phyloP scores from a whole-genome alignment of 176 grass and related monocot genomes.

The Luzula sylvatica region DNA sequence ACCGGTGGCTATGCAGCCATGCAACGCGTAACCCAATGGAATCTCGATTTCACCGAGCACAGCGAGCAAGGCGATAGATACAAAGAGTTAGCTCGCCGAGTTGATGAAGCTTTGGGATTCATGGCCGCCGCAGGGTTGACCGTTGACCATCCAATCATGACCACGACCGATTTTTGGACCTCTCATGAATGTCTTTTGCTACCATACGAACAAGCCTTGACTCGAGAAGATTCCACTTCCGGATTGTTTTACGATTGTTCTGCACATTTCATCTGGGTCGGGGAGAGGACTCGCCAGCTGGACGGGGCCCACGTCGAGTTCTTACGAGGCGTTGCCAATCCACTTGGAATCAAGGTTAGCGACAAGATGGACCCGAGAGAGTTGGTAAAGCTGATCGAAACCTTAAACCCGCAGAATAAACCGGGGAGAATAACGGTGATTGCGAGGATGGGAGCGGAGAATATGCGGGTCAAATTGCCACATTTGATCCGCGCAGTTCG shows the following conservation, averaged over 20 bases:
- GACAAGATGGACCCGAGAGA: constrained; percentile 90
- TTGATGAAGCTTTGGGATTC: constrained; percentile 88
- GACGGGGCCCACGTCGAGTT: constrained; percentile 89
- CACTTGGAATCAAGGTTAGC: constrained; percentile 92
- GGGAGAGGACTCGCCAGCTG: constrained; percentile 85
- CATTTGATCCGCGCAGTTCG: constrained; percentile 78
- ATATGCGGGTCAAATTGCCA: constrained; percentile 89
- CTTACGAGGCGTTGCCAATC: constrained; percentile 73
- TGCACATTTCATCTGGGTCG: constrained; percentile 86
- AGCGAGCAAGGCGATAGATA: constrained; percentile 93
- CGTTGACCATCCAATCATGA: constrained; percentile 81
- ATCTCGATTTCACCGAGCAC: constrained; percentile 81
- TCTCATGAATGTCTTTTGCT: constrained; percentile 90
- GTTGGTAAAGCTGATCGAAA: constrained; percentile 84
- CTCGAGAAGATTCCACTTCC: constrained; percentile 77
- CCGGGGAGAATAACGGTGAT: constrained; percentile 83
- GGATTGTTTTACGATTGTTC: constrained; percentile 79
- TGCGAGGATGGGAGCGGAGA: constrained; percentile 84
- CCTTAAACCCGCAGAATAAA: constrained; percentile 70
- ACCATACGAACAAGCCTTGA: constrained; percentile 75
- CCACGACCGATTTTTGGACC: constrained; percentile 83
- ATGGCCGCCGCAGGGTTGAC: constrained; percentile 80
- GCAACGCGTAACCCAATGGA: constrained; percentile 90
- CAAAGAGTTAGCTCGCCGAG: constrained; percentile 72
- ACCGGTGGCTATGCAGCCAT: constrained; percentile 93